These are phyloP conservation scores for Nitzschia palea DNA, from an alignment of 108 stramenopile genomes.

Conservation along the genomic window DNA sequence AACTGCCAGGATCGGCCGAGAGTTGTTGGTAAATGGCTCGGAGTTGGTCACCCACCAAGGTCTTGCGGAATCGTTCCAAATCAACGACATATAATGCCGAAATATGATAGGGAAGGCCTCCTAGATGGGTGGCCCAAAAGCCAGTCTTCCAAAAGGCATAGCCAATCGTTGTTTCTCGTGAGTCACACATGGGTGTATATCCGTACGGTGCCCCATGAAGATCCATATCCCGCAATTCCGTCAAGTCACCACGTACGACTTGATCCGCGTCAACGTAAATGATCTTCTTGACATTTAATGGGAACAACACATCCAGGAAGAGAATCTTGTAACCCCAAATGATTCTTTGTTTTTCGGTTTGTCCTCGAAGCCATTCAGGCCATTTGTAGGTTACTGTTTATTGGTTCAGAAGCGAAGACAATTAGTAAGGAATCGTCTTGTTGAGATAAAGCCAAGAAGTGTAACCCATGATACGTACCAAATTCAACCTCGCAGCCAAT, in stretches of 20 bases:
- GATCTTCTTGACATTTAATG: slow-evolving; percentile 93
- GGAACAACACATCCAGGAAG: slow-evolving; percentile 99
- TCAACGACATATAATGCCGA: slow-evolving; percentile 99
- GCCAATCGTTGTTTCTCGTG: slow-evolving; percentile 91
- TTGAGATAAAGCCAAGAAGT: no score
- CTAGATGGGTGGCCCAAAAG: slow-evolving; percentile 94
- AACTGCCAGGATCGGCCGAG: slow-evolving; percentile 92
- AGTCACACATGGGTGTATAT: slow-evolving; percentile 97
- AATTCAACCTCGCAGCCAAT: slow-evolving; percentile 92
- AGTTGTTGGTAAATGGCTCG: slow-evolving; percentile 92
- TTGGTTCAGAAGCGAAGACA: no score
- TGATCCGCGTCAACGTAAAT: slow-evolving; percentile 98
- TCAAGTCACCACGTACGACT: slow-evolving; percentile 95
- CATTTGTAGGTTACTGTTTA: no score
- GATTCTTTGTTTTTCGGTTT: slow-evolving; percentile 98
- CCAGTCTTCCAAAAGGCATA: slow-evolving; percentile 95
- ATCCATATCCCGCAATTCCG: slow-evolving; percentile 97
- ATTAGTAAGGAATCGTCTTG: no score
- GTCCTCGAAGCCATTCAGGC: slow-evolving; percentile 97
- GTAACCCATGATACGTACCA: no score
- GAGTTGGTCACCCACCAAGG: slow-evolving; percentile 93
- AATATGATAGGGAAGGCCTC: slow-evolving; percentile 94
- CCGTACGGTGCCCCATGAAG: slow-evolving; percentile 86
- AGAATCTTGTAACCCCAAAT: slow-evolving; percentile 99
- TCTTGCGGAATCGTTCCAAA: slow-evolving; percentile 84